phyloP scores from a whole-genome alignment of 768 basidiomycete genomes.

The Tulasnella sp. region DNA sequence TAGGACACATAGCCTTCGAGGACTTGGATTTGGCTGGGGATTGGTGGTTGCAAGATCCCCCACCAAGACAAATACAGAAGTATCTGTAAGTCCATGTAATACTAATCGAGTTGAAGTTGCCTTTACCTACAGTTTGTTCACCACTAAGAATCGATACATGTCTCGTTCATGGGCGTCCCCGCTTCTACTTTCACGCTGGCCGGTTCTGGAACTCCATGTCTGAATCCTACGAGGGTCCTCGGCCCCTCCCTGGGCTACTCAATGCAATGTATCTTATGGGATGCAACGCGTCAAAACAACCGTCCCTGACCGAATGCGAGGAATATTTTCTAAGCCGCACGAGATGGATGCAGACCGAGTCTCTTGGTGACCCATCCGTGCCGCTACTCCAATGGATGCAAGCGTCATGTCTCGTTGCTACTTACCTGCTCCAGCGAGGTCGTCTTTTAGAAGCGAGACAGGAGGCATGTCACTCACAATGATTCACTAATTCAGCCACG shows the following conservation, averaged over 20 bases:
- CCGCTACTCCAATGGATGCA: constrained; percentile 14
- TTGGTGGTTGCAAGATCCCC: constrained; percentile 11
- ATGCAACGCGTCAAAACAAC: constrained; percentile 13
- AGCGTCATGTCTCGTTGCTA: constrained; percentile 13
- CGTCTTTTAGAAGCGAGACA: constrained; percentile 16
- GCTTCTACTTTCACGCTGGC: not conserved
- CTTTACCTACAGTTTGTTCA: not conserved
- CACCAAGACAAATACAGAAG: not conserved
- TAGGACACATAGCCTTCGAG: not conserved
- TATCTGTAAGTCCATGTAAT: constrained; percentile 2
- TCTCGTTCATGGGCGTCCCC: constrained; percentile 2
- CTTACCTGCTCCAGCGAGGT: constrained; percentile 12
- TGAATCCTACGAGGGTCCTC: not conserved
- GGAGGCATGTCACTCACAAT: constrained; percentile 1
- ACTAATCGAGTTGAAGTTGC: too few species aligned
- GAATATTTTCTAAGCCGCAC: constrained; percentile 4
- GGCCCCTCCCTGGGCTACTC: constrained; percentile 15
- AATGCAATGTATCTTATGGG: constrained; percentile 19
- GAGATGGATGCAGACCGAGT: constrained; percentile 1
- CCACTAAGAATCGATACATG: not conserved
- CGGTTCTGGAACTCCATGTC: constrained; percentile 6
- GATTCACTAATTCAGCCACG: not conserved
- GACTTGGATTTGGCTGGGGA: constrained; percentile 6
- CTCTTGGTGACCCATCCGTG: constrained; percentile 11
- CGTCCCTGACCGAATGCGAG: constrained; percentile 1